Percentiles rank a stretch among this genome's conserved stretches.
Conservation (phyloP, 108 stramenopile genomes). For the Cyclostephanos tholiformis region DNA sequence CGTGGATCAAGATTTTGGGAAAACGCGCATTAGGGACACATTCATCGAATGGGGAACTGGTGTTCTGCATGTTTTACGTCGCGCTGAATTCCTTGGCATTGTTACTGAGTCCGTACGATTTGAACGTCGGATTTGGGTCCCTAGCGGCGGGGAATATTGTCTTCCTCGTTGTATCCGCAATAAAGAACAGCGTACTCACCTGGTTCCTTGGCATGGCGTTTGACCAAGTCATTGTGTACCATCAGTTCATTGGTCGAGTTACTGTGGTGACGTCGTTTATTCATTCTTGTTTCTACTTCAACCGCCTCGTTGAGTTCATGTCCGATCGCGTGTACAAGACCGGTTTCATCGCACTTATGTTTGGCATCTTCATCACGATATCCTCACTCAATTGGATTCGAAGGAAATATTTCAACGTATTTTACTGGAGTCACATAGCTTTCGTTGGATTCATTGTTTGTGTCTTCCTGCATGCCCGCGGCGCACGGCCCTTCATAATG, state of each 20-base stretch:
- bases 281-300: conserved; percentile 32
- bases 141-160: conserved; percentile 36
- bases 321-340: conserved; percentile 22
- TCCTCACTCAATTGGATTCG: conserved; percentile 31
- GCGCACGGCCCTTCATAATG: conserved; percentile 30
- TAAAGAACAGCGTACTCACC: conserved; percentile 24
- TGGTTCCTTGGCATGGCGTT: conserved; percentile 36
- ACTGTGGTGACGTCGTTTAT: conserved; percentile 23
- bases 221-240: conserved; percentile 31
- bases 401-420: conserved; percentile 35
- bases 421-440: conserved; percentile 34
- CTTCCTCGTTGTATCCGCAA: conserved; percentile 28
- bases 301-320: conserved; percentile 9
- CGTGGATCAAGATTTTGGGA: conserved; percentile 7
- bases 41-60: conserved; percentile 16
- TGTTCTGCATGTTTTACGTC: conserved; percentile 20
- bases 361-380: conserved; percentile 15
- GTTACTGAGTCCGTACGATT: conserved; percentile 22
- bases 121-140: conserved; percentile 33
- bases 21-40: conserved; percentile 14
- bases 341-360: conserved; percentile 21
- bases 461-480: conserved; percentile 25
- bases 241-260: conserved; percentile 34
- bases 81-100: conserved; percentile 19
- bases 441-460: conserved; percentile 28